Conservation (phyloP, 208 protist genomes). For the Leishmania aethiopica region DNA sequence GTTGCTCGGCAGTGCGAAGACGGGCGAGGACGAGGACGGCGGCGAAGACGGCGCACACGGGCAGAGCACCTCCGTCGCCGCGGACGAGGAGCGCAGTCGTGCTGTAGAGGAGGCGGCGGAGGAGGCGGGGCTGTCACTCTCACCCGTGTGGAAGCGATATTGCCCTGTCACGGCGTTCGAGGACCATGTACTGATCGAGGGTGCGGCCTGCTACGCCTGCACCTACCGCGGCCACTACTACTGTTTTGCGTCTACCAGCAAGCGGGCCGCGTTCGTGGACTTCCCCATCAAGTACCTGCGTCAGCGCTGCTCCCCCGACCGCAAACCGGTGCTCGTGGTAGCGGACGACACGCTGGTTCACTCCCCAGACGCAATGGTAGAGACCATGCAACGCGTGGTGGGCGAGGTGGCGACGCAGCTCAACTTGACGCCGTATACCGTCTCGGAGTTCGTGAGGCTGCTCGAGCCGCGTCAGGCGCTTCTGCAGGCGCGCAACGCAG, state of each 20-base stretch:
- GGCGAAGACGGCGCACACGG: slow-evolving; percentile 1
- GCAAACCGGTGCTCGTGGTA: slow-evolving; percentile 62
- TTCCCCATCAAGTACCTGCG: slow-evolving; percentile 66
- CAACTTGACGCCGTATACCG: slow-evolving; percentile 15
- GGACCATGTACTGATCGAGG: slow-evolving; percentile 75
- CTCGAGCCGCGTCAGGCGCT: slow-evolving; percentile 23
- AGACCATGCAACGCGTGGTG: slow-evolving; percentile 15
- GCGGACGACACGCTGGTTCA: slow-evolving; percentile 39
- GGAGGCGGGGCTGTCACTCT: slow-evolving; percentile 33
- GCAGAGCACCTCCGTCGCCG: slow-evolving; percentile 26
- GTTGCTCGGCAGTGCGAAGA: not conserved
- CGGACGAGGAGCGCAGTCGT: slow-evolving; percentile 36
- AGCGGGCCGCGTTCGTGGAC: slow-evolving; percentile 60
- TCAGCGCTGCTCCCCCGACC: slow-evolving; percentile 26
- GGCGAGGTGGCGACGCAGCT: slow-evolving; percentile 8
- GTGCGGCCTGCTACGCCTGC: slow-evolving; percentile 59
- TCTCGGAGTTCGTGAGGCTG: slow-evolving; percentile 8
- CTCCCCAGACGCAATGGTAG: not conserved
- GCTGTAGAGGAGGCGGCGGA: slow-evolving; percentile 43
- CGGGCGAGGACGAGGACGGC: not conserved
- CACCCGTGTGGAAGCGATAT: slow-evolving; percentile 68
- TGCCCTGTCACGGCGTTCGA: slow-evolving; percentile 84
- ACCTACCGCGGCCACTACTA: slow-evolving; percentile 70
- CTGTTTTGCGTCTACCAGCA: slow-evolving; percentile 52
- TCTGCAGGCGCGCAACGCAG: slow-evolving; percentile 36